Evolutionary conservation across 2,329 filamentous ascomycete species (phyloP).

Genomic region (Passalora sequoiae): DNA sequence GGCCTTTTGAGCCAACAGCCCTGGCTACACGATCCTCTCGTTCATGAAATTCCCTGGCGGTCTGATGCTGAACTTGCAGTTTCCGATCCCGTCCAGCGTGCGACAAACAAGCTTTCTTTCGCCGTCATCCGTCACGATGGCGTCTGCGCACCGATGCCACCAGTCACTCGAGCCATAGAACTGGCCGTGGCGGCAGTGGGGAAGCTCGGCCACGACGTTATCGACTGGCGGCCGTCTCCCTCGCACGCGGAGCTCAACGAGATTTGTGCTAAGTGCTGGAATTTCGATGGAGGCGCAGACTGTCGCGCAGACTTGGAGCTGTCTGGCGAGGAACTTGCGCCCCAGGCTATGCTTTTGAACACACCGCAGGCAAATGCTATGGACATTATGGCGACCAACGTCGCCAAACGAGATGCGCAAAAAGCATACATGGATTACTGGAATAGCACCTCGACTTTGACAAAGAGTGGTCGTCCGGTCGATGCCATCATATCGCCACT

Average conservation of each 20-base stretch:
- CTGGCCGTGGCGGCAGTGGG: conserved; percentile 48
- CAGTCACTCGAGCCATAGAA: conserved; percentile 51
- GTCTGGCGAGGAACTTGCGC: conserved; percentile 51
- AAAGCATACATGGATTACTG: conserved; percentile 60
- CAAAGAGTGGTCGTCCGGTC: conserved; percentile 45
- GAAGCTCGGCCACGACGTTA: conserved; percentile 53
- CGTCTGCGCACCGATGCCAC: conserved; percentile 50
- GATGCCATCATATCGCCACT: conserved; percentile 52
- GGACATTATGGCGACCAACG: conserved; percentile 46
- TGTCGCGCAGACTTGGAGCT: conserved; percentile 47
- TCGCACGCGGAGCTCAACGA: conserved; percentile 40
- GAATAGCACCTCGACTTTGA: conserved; percentile 51
- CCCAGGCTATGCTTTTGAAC: conserved; percentile 40
- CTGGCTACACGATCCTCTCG: conserved; percentile 62
- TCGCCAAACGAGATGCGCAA: conserved; percentile 52
- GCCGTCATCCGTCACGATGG: conserved; percentile 52
- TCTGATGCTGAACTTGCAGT: conserved; percentile 42
- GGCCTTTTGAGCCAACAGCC: conserved; percentile 55
- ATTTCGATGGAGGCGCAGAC: conserved; percentile 49
- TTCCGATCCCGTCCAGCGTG: conserved; percentile 24
- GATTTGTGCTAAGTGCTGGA: conserved; percentile 36
- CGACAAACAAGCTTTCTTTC: conserved; percentile 44
- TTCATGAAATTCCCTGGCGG: conserved; percentile 62
- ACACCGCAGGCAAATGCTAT: conserved; percentile 37
- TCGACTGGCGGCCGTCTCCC: conserved; percentile 54